Base-by-base conservation (phyloP, 1,284 basidiomycete species). In the Malassezia sp. region DNA sequence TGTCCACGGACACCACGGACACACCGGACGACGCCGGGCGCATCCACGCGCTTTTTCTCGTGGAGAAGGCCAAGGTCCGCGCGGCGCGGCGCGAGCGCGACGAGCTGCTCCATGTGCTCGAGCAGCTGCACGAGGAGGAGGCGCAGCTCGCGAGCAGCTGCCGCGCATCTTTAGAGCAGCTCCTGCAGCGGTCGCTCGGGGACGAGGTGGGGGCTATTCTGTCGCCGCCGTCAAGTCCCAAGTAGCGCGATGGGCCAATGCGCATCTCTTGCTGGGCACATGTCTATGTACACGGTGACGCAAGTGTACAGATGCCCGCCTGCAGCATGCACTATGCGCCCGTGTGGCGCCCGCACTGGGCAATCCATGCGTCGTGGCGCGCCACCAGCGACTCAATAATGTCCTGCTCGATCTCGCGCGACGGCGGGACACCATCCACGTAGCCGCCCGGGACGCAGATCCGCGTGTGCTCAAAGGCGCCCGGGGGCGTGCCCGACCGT, bases 381-480 rank as follows among this genome's bases (percentile, higher is more conserved):
- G 71, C 73, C 4, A 84, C 77, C 41, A 96, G 73, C 65, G 85
- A 83, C 1, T 64, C 70, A 1, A 96, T 75, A 53, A 97, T 95
- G 49, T 88, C 81, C 67, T 91, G 84, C 70, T 97, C 91, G 40
- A 96, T 91, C 74, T 96, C 71, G 27, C 52, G 52, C 38, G 61
- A 61, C 11, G 24, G 39, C 15, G 21, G 12, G 8, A 11, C 42
- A 22, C n/a, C n/a, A n/a, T n/a, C n/a, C n/a, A n/a, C n/a, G n/a
- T n/a, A 15, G 15, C 34, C 34, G 11, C 29, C 34, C 2, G 42
- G 37, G 32, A 91, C 79, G 20, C 78, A 76, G 14, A 90, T 71
- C 86, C 86, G 90, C 1, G 75, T 77, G 61, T 85, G 82, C 10
- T 71, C 63, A 20, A n/a, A 34, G 12, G 20, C 15, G 18, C 28